phyloP scores from a whole-genome alignment of 2,329 filamentous ascomycete genomes.

The Dendryphion nanum region DNA sequence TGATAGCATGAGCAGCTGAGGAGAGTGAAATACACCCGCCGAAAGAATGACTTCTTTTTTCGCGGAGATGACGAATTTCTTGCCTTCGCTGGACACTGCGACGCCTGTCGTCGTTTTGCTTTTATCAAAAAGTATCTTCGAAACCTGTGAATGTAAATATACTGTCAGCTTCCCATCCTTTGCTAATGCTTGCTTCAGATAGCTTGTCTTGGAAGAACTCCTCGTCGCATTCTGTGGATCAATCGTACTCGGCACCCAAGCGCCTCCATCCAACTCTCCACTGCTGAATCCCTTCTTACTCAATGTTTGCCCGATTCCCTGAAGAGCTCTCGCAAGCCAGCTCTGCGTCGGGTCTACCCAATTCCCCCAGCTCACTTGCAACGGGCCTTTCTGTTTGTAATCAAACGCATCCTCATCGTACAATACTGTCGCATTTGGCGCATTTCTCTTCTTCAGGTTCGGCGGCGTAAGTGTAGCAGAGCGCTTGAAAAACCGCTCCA shows the following conservation, averaged over 20 bases:
- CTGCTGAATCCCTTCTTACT: slow-evolving; percentile 19
- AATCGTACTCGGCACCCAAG: slow-evolving; percentile 29
- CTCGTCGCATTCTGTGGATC: slow-evolving; percentile 20
- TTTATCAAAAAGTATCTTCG: slow-evolving; percentile 15
- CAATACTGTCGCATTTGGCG: slow-evolving; percentile 16
- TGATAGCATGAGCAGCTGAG: slow-evolving; percentile 38
- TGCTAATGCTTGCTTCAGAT: slow-evolving; percentile 9
- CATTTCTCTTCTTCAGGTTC: slow-evolving; percentile 16
- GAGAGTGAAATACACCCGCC: slow-evolving; percentile 41
- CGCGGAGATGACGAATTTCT: slow-evolving; percentile 6
- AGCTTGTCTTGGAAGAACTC: slow-evolving; percentile 19
- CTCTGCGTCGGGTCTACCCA: slow-evolving; percentile 24
- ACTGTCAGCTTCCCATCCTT: slow-evolving; percentile 7
- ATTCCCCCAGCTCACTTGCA: slow-evolving; percentile 26
- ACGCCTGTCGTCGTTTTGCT: slow-evolving; percentile 24
- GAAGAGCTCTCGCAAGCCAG: slow-evolving; percentile 21
- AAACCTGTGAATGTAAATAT: slow-evolving; percentile 12
- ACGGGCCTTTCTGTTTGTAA: slow-evolving; percentile 15
- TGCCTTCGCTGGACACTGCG: slow-evolving; percentile 20
- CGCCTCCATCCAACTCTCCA: slow-evolving; percentile 19
- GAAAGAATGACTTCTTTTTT: slow-evolving; percentile 46
- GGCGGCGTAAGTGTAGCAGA: slow-evolving; percentile 29
- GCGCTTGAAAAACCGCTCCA: slow-evolving; percentile 30
- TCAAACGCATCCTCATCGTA: slow-evolving; percentile 17
- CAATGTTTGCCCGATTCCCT: slow-evolving; percentile 17